These are phyloP conservation scores for Globisporangium lucens DNA, from an alignment of 352 stramenopile species.

Conservation along the genomic window DNA sequence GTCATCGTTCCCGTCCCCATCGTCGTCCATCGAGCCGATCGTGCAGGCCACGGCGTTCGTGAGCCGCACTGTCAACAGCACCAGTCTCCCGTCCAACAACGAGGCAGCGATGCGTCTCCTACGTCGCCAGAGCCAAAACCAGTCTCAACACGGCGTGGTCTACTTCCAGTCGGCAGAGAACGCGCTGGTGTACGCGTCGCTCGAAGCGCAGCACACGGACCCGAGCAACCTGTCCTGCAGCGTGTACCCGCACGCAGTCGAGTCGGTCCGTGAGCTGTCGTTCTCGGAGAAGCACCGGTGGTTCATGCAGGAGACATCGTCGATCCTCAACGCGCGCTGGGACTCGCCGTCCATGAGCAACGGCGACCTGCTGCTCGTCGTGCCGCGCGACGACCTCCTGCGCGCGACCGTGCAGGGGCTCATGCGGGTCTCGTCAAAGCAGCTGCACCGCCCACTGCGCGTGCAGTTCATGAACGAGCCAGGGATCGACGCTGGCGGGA, in stretches of 20 bases:
- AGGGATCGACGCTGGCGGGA: conserved; percentile 71
- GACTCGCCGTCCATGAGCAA: conserved; percentile 20
- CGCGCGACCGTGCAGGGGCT: conserved; percentile 28
- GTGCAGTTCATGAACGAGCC: conserved; percentile 73
- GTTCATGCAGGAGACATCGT: conserved; percentile 50
- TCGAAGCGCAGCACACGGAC: conserved; percentile 17
- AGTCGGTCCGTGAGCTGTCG: conserved; percentile 32
- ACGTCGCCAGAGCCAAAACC: conserved; percentile 4
- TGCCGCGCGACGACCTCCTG: conserved; percentile 39
- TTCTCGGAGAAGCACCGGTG: conserved; percentile 57
- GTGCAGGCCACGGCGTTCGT: conserved; percentile 40
- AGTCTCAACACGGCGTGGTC: conserved; percentile 22
- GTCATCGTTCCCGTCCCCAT: conserved; percentile 3
- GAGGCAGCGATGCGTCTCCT: conserved; percentile 1
- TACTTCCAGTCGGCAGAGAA: conserved; percentile 25
- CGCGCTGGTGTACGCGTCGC: conserved; percentile 30
- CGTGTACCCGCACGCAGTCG: conserved; percentile 28
- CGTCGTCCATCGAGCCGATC: conserved; percentile 21
- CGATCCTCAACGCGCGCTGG: conserved; percentile 41
- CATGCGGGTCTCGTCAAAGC: conserved; percentile 28
- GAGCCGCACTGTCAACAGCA: conserved; percentile 18
- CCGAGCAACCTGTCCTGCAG: conserved; percentile 15
- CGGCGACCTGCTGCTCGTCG: conserved; percentile 27
- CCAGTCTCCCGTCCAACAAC: not conserved
- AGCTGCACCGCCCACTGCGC: conserved; percentile 40